A percentile compares a stretch with the other conserved stretches of the same genome.
Evolutionary conservation across 2,329 filamentous ascomycete genomes (phyloP).

Genomic region (Aspergillus fumigatiaffinis): DNA sequence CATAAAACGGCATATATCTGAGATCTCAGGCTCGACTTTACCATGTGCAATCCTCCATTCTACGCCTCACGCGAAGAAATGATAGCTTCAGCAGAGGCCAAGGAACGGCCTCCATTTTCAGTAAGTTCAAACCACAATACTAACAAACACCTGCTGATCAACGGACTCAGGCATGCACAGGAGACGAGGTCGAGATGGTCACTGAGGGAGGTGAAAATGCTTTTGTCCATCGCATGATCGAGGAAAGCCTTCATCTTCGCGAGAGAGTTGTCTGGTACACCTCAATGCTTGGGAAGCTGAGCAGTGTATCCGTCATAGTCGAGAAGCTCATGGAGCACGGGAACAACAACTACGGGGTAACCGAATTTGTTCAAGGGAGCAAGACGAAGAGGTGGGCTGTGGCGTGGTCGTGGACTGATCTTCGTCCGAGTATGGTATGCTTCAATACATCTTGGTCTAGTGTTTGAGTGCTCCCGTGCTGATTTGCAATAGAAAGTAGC

Average conservation of each 20-base stretch:
- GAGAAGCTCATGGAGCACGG: slow-evolving; percentile 52
- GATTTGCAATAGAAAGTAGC: slow-evolving; percentile 25
- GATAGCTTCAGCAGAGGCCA: slow-evolving; percentile 58
- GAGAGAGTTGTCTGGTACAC: slow-evolving; percentile 79
- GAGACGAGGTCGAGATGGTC: slow-evolving; percentile 81
- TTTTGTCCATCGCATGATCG: slow-evolving; percentile 68
- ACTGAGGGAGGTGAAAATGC: slow-evolving; percentile 70
- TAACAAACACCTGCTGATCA: background rate
- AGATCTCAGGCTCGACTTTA: slow-evolving; percentile 63
- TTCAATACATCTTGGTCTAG: background rate
- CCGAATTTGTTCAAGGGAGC: slow-evolving; percentile 70
- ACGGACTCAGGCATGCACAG: slow-evolving; percentile 57
- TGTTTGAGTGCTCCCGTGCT: background rate
- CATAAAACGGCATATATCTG: slow-evolving; percentile 5
- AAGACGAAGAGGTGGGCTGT: slow-evolving; percentile 83
- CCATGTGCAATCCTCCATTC: slow-evolving; percentile 94
- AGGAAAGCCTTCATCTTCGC: slow-evolving; percentile 60
- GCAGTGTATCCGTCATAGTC: slow-evolving; percentile 60
- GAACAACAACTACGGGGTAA: slow-evolving; percentile 76
- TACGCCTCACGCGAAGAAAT: slow-evolving; percentile 74
- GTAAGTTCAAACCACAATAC: slow-evolving; percentile 55
- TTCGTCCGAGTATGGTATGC: slow-evolving; percentile 57
- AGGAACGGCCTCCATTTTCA: slow-evolving; percentile 65
- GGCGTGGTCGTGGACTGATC: slow-evolving; percentile 75
- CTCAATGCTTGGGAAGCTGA: slow-evolving; percentile 82